Percentiles rank a stretch among this genome's conserved stretches.
Conservation (phyloP, 108 stramenopile genomes). For the Schizochytrium sp. region DNA sequence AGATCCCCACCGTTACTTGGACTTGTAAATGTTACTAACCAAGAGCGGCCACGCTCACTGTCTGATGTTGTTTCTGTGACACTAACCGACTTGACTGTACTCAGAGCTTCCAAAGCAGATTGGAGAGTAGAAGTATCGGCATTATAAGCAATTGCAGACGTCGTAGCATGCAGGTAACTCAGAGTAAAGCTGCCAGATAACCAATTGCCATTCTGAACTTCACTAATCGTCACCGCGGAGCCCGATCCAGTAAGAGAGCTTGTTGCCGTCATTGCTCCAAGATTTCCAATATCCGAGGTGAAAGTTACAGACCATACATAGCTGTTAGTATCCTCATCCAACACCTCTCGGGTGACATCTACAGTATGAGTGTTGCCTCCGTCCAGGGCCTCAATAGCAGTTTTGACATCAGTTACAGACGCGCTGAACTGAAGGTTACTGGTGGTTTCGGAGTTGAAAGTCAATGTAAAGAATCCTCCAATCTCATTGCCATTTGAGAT, state of each 20-base stretch:
- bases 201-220: slow-evolving; percentile 62
- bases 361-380: slow-evolving; percentile 64
- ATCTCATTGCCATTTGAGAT: slow-evolving; percentile 81
- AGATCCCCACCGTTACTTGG: slow-evolving; percentile 31
- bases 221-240: slow-evolving; percentile 71
- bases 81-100: slow-evolving; percentile 67
- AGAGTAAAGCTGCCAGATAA: slow-evolving; percentile 78
- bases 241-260: slow-evolving; percentile 72
- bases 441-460: slow-evolving; percentile 73
- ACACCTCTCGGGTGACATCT: neutral
- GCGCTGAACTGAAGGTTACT: slow-evolving; percentile 74
- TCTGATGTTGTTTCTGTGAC: neutral
- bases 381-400: slow-evolving; percentile 72
- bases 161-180: slow-evolving; percentile 72
- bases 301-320: slow-evolving; percentile 84
- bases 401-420: slow-evolving; percentile 70
- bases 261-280: slow-evolving; percentile 64
- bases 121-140: slow-evolving; percentile 70
- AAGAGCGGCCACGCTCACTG: slow-evolving; percentile 70
- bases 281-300: slow-evolving; percentile 69
- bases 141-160: slow-evolving; percentile 70
- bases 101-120: slow-evolving; percentile 73
- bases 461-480: slow-evolving; percentile 78
- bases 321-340: slow-evolving; percentile 79
- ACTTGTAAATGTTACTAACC: slow-evolving; percentile 74